A percentile compares a stretch with the other conserved stretches of the same genome.
phyloP scores from a whole-genome alignment of 257 asterid species.

The Orobanche coerulescens region DNA sequence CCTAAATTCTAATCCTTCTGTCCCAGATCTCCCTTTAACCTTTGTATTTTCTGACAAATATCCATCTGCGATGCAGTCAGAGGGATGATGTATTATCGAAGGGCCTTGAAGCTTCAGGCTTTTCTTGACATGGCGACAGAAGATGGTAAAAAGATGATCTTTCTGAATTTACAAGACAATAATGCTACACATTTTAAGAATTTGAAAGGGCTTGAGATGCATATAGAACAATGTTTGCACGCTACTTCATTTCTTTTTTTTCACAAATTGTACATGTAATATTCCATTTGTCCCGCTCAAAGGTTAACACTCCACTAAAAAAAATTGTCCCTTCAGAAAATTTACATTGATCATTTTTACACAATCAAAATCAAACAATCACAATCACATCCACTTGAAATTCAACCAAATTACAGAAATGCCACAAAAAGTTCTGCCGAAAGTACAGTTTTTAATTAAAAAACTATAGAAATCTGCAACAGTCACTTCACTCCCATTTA shows the following conservation, averaged over 20 bases:
- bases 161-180: background rate
- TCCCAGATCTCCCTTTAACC: background rate
- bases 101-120: conserved; percentile 98
- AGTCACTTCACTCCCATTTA: too few relatives aligned
- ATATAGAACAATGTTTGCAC: background rate
- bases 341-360: too few relatives aligned
- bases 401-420: too few relatives aligned
- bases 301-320: too few relatives aligned
- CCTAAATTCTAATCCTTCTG: background rate
- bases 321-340: too few relatives aligned
- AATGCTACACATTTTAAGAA: conserved; percentile 16
- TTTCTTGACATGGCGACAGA: conserved; percentile 96
- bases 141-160: conserved; percentile 46
- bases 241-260: background rate
- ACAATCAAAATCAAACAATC: too few relatives aligned
- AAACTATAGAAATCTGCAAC: too few relatives aligned
- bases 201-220: background rate
- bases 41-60: conserved; percentile 15
- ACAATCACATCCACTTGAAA: too few relatives aligned
- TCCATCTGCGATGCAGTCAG: conserved; percentile 54
- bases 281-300: too few relatives aligned
- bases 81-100: conserved; percentile 98
- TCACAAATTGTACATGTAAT: background rate
- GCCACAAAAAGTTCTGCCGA: too few relatives aligned
- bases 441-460: background rate